Evolutionary conservation across 179 eudicot genomes (phyloP).

Genomic region (Nepenthes alata): DNA sequence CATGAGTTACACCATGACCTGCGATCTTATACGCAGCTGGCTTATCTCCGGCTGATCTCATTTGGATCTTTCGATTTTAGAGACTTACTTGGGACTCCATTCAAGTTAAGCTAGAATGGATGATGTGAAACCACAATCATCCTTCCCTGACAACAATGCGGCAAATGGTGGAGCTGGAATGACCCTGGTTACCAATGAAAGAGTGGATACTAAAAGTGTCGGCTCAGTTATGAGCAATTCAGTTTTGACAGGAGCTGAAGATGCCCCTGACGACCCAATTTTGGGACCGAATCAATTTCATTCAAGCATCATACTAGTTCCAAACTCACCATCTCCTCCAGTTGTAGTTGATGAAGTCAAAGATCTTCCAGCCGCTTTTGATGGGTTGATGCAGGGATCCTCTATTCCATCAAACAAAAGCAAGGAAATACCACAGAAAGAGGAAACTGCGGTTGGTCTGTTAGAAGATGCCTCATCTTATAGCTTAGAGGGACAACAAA

Average conservation of each 20-base stretch:
- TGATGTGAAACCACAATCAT: not conserved
- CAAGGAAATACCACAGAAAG: not conserved
- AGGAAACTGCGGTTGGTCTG: not conserved
- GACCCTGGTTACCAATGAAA: not conserved
- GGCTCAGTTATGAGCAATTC: not conserved
- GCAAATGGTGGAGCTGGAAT: not conserved
- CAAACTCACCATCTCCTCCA: not conserved
- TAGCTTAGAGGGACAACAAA: not conserved
- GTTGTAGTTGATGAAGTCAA: not conserved
- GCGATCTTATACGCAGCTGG: too few relatives aligned
- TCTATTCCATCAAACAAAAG: not conserved
- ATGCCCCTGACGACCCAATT: not conserved
- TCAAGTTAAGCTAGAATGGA: not conserved
- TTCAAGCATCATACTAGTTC: not conserved
- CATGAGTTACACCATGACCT: too few relatives aligned
- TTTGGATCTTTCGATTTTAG: conserved; percentile 1
- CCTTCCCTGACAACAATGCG: not conserved
- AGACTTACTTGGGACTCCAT: not conserved
- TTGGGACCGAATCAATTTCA: not conserved
- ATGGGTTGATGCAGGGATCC: not conserved
- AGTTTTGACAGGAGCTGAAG: not conserved
- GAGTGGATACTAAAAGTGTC: not conserved
- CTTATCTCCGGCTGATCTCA: not conserved
- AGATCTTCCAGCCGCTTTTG: not conserved
- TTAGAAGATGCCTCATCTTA: not conserved